Base-by-base conservation (phyloP, 2,329 filamentous ascomycete species). In the Aspergillus transmontanensis region DNA sequence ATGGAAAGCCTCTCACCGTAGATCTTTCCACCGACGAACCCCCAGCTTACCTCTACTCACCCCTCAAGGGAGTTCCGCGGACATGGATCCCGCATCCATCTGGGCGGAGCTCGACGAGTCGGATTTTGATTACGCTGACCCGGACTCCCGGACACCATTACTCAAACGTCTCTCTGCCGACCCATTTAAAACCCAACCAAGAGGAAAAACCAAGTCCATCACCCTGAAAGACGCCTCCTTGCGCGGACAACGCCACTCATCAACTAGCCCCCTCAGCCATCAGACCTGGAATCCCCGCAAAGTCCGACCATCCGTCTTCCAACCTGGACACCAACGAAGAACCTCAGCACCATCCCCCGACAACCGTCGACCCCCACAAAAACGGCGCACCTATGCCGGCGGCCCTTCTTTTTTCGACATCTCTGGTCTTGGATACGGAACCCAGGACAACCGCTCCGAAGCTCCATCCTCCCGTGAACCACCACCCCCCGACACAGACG, bases 91-190 rank as follows among this genome's bases (percentile, higher is more conserved):
- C 1, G 88, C 88, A 41, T 91, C 95, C 70, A 95, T 96, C 36
- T 96, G 93, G 93, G 91, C 89, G 61, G 93, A 96, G 75, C 83
- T 97, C 16, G 90, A 95, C 72, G 93, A 96, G 70, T 87, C 90
- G 46, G 85, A 87, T 26, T 72, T 74, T 61, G 76, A 75, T 26
- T 63, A 67, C 30, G 55, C 60, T 4, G 60, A 63, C 28, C 34
- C 63, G 1, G 63, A 63, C 16, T 51, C 55, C 30, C 70, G 62
- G 19, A 63, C 64, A 7, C 50, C 64, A 23, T 23, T 66, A 46
- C 55, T 64, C 50, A 21, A 57, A 43, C 61, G 68, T 63, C 58
- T 64, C 16, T 62, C 62, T 32, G 50, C 50, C n/a, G 66, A 65
- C 30, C 56, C 61, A 41, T 53, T 64, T n/a, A 55, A 64, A 59